Conservation (phyloP, 805 yeast species). For the Hanseniaspora jakobsenii region DNA sequence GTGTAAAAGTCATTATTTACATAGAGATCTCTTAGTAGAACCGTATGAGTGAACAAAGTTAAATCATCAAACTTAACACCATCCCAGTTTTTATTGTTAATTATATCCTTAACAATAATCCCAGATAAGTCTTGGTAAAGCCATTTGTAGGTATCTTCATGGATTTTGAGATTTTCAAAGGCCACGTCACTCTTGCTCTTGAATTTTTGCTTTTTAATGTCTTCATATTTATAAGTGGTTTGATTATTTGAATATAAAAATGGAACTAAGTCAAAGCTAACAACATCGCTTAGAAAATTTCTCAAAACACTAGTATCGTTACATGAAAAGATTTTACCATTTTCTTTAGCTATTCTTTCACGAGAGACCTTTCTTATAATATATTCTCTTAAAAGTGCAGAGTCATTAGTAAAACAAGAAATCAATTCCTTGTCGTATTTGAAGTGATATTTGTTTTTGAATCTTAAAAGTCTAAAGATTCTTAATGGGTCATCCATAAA, state of each 20-base stretch:
- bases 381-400: conserved; percentile 43
- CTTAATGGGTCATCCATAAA: conserved; percentile 90
- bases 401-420: conserved; percentile 45
- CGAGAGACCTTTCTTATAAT: conserved; percentile 67
- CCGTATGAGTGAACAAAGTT: background rate
- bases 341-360: conserved; percentile 80
- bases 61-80: background rate
- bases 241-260: conserved; percentile 11
- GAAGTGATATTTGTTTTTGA: conserved; percentile 70
- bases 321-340: conserved; percentile 51
- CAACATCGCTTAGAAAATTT: conserved; percentile 5
- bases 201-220: background rate
- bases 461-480: conserved; percentile 71
- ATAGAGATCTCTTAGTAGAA: background rate
- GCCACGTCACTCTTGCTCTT: background rate
- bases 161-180: conserved; percentile 3
- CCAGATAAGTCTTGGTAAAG: background rate
- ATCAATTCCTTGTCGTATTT: conserved; percentile 36
- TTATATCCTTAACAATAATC: background rate
- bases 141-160: conserved; percentile 2
- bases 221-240: background rate
- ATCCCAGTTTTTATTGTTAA: background rate
- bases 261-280: background rate
- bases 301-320: background rate
- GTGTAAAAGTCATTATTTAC: background rate